Conservation (phyloP, 2,329 filamentous ascomycete species). For the Lachnellula willkommii region DNA sequence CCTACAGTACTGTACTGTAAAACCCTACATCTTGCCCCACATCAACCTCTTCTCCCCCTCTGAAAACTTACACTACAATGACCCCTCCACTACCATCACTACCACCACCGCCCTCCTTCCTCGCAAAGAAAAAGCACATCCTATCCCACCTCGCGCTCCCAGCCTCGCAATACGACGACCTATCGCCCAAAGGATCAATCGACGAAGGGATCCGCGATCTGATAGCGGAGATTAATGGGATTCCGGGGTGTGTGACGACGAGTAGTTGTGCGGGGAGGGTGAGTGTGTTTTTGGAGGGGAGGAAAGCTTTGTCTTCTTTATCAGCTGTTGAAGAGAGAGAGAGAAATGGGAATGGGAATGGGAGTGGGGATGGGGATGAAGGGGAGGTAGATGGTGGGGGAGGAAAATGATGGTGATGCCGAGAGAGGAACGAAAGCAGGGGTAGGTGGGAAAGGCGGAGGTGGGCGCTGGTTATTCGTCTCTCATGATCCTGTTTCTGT, state of each 20-base stretch:
- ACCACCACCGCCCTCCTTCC: slow-evolving; percentile 39
- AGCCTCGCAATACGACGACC: slow-evolving; percentile 68
- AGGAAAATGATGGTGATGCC: slow-evolving; percentile 14
- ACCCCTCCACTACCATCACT: neutral
- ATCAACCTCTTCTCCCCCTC: neutral
- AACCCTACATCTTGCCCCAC: neutral
- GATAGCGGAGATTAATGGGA: slow-evolving; percentile 70
- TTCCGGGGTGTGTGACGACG: slow-evolving; percentile 77
- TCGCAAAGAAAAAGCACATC: slow-evolving; percentile 65
- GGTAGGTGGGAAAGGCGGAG: slow-evolving; percentile 79
- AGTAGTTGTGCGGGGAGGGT: slow-evolving; percentile 88
- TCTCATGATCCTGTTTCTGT: slow-evolving; percentile 67
- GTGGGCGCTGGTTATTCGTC: slow-evolving; percentile 79
- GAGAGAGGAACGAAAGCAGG: slow-evolving; percentile 38
- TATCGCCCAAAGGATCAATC: slow-evolving; percentile 83
- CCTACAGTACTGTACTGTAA: neutral
- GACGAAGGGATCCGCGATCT: slow-evolving; percentile 73
- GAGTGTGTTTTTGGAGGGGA: slow-evolving; percentile 82
- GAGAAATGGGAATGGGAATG: too few relatives aligned
- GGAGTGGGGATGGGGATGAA: neutral
- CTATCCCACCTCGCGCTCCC: slow-evolving; percentile 64
- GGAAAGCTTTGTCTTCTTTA: slow-evolving; percentile 34
- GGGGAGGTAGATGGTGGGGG: slow-evolving; percentile 5
- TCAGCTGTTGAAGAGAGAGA: neutral
- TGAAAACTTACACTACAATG: neutral